Evolutionary conservation across 2,329 filamentous ascomycete genomes (phyloP), one percentile per base, ranked within the genome.

Genomic region (Neofusicoccum sp.): DNA sequence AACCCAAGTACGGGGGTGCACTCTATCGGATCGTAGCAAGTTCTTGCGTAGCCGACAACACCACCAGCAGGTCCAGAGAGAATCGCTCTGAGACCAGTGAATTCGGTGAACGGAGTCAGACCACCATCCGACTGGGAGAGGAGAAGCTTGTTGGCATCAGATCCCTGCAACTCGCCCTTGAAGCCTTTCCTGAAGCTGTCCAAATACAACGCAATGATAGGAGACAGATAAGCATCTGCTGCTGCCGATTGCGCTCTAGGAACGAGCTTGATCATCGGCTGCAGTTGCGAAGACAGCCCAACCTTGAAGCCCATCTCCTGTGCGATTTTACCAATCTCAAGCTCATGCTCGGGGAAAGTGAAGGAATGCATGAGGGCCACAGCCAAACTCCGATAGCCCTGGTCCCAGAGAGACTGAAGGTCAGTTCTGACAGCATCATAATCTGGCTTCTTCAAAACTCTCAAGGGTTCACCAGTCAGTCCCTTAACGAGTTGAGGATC

Each of bases 101-200:
- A 96, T 16, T 60, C 36, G 12, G 57, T 60, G 24, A 60, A 60
- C 14, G 57, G 57, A 28, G 57, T 60, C 26, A 60, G 36, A 1
- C 84, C 84, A 28, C 90, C 91, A 65, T 96, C 90, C 7, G 89
- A 92, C 73, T 96, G 91, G 91, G 96, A 96, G 66, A 97, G 96
- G 72, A 97, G 91, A 75, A 93, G 96, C 64, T 92, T 82, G 3
- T 91, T 90, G 3, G 88, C 89, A 67, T 83, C 88, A 3, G 80
- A 64, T 75, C 66, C 63, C 16, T 65, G 56, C n/a, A 73, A 63
- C 4, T 41, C 45, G 11, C 65, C 67, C 12, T 63, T 62, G 33
- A 75, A 73, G n/a, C 67, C 68, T 6, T 63, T 59, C 0, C 63
- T 48, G 58, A 73, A 71, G 12, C 65, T 63, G 16, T 67, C 61